A percentile compares a stretch with the other conserved stretches of the same genome.
phyloP scores from a whole-genome alignment of 1,139 yeast genomes.

The Wickerhamomyces sp. region DNA sequence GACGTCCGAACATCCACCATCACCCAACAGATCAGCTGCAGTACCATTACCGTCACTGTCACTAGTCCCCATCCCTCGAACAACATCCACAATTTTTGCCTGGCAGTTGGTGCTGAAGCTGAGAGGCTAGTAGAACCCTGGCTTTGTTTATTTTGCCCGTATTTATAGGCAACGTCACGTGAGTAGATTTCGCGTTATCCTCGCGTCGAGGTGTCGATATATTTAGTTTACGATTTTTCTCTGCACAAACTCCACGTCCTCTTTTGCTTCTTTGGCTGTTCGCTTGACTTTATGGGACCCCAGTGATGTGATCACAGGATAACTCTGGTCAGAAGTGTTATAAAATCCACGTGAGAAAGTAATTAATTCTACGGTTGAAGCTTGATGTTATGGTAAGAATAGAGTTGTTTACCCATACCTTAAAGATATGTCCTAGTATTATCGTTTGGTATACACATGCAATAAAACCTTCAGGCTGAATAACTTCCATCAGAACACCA shows the following conservation, averaged over 20 bases:
- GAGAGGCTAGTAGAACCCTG: neutral
- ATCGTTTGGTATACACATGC: neutral
- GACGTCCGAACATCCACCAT: neutral
- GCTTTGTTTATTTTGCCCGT: neutral
- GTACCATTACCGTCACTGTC: neutral
- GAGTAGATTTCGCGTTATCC: neutral
- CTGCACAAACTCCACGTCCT: too few relatives aligned
- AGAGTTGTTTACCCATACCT: neutral
- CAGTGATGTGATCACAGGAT: neutral
- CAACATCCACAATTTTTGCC: neutral
- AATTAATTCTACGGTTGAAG: neutral
- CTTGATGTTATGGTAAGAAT: neutral
- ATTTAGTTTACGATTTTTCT: too few relatives aligned
- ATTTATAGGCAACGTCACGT: neutral
- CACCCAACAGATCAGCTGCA: neutral
- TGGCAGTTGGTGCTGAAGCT: too few relatives aligned
- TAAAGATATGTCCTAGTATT: too few relatives aligned
- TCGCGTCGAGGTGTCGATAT: too few relatives aligned
- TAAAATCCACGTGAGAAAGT: neutral
- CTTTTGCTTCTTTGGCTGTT: neutral
- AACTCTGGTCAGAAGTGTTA: neutral
- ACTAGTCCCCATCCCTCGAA: neutral
- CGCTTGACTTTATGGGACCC: slow-evolving; percentile 1
- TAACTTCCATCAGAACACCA: neutral
- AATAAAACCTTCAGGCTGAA: neutral